phyloP scores from a whole-genome alignment of 768 basidiomycete genomes.

The Trametes villosa region DNA sequence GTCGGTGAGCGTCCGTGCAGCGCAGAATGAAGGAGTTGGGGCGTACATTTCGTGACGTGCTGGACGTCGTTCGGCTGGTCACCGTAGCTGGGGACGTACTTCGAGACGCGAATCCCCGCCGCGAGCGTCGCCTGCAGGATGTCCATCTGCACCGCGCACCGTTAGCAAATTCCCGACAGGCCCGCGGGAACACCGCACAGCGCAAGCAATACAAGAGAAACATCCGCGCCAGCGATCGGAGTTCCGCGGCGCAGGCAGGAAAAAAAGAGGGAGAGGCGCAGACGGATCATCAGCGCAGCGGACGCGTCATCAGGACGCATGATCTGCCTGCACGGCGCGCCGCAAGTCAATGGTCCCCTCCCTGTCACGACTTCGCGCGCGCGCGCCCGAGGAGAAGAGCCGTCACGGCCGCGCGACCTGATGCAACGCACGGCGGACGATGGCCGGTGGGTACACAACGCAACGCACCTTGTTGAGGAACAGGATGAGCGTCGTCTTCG shows the following conservation, averaged over 20 bases:
- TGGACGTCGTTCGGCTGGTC: constrained; percentile 60
- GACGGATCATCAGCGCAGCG: too few species aligned
- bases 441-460: neutral
- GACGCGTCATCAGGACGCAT: too few species aligned
- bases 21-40: neutral
- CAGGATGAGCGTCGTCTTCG: constrained; percentile 65
- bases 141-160: constrained; percentile 62
- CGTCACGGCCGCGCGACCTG: neutral
- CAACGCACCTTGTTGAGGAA: constrained; percentile 74
- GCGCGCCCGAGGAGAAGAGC: neutral
- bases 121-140: constrained; percentile 59
- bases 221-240: too few species aligned
- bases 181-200: too few species aligned
- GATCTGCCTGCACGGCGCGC: neutral
- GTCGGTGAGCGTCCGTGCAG: neutral
- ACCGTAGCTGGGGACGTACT: constrained; percentile 66
- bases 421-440: neutral
- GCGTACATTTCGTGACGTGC: constrained; percentile 66
- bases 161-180: constrained; percentile 4
- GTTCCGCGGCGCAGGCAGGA: too few species aligned
- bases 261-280: too few species aligned
- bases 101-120: constrained; percentile 57
- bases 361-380: neutral
- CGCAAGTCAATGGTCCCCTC: neutral
- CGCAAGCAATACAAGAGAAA: too few species aligned